These are phyloP conservation scores for Ceratobasidium papillatum DNA, from an alignment of 1,284 basidiomycete species.

Conservation along the genomic window DNA sequence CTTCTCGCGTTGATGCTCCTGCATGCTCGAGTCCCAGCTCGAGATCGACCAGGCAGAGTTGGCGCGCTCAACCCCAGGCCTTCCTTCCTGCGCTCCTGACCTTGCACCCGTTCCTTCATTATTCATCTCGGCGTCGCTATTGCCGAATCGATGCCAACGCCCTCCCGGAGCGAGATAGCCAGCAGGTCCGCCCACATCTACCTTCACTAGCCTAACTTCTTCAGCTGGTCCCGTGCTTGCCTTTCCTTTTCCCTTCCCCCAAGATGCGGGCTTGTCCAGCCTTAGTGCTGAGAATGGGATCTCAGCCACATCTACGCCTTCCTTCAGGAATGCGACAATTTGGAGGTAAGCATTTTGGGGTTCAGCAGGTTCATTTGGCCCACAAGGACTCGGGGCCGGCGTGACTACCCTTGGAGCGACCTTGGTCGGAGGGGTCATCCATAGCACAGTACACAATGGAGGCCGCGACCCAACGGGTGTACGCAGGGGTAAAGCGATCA, in stretches of 20 bases:
- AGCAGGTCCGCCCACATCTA: slow-evolving; percentile 32
- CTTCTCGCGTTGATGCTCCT: slow-evolving; percentile 33
- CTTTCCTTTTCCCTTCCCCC: slow-evolving; percentile 25
- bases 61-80: slow-evolving; percentile 12
- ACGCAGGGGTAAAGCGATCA: slow-evolving; percentile 23
- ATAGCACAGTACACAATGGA: slow-evolving; percentile 25
- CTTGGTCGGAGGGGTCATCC: slow-evolving; percentile 28
- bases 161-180: slow-evolving; percentile 35
- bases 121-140: neutral
- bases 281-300: slow-evolving; percentile 18
- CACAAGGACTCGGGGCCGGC: neutral
- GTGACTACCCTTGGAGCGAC: slow-evolving; percentile 8
- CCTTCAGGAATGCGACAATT: slow-evolving; percentile 31
- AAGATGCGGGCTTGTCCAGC: slow-evolving; percentile 13
- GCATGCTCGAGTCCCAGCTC: slow-evolving; percentile 33
- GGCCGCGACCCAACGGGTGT: slow-evolving; percentile 17
- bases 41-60: slow-evolving; percentile 32
- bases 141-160: slow-evolving; percentile 32
- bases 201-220: slow-evolving; percentile 29
- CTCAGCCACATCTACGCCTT: slow-evolving; percentile 31
- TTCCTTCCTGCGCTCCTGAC: neutral
- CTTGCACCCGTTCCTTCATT: neutral
- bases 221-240: neutral
- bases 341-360: slow-evolving; percentile 9
- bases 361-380: neutral